Evolutionary conservation across 257 asterid genomes (phyloP).

Genomic region (Knoxia roxburghii): DNA sequence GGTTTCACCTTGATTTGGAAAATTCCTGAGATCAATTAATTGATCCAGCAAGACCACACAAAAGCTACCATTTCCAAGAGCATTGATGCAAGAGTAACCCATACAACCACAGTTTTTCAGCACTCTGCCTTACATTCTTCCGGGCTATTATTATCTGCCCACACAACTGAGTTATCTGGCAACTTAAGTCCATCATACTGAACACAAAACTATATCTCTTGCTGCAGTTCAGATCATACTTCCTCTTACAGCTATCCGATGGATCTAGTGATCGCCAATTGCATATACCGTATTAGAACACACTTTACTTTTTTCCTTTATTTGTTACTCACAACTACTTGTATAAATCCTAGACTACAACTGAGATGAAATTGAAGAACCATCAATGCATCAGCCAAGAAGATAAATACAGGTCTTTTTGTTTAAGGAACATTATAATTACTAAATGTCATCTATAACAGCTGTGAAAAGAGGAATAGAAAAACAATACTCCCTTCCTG

Average conservation of each 20-base stretch:
- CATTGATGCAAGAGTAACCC: constrained; percentile 25
- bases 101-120: constrained; percentile 30
- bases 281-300: too few species aligned
- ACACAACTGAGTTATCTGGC: constrained; percentile 25
- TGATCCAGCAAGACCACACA: constrained; percentile 32
- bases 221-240: constrained; percentile 17
- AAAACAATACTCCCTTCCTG: too few species aligned
- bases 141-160: constrained; percentile 2
- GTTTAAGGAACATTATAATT: too few species aligned
- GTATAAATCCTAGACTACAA: too few species aligned
- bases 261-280: constrained; percentile 21
- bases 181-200: constrained; percentile 25
- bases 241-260: constrained; percentile 27
- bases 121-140: constrained; percentile 16
- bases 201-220: constrained; percentile 21
- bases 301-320: too few species aligned
- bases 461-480: too few species aligned
- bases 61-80: constrained; percentile 17
- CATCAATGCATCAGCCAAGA: too few species aligned
- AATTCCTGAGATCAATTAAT: constrained; percentile 24
- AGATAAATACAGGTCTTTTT: too few species aligned
- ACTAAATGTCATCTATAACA: too few species aligned
- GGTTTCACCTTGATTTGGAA: constrained; percentile 12
- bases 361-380: too few species aligned
- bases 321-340: too few species aligned